These are phyloP conservation scores for Stereum hirsutum DNA, from an alignment of 1,284 basidiomycete species.

Conservation along the genomic window DNA sequence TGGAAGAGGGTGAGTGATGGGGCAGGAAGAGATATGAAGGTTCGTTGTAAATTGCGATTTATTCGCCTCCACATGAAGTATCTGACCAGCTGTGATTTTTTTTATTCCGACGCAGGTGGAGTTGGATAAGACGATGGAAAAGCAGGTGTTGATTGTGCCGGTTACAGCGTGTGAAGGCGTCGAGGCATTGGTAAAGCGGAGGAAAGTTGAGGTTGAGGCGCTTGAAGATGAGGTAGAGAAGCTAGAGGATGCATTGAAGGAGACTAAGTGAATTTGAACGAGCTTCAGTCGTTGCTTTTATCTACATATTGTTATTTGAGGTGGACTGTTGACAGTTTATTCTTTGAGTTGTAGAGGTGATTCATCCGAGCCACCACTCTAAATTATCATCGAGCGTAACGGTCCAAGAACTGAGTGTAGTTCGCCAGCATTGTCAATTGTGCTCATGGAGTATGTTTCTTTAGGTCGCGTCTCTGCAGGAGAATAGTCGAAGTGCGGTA, in stretches of 20 bases:
- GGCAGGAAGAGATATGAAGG: slow-evolving; percentile 64
- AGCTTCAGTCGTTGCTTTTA: too few species aligned
- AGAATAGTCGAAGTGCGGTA: too few species aligned
- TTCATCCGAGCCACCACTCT: too few species aligned
- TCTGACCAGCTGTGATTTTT: background rate
- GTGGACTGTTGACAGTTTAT: too few species aligned
- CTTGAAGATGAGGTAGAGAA: slow-evolving; percentile 28
- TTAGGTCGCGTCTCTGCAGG: too few species aligned
- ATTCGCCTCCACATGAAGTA: background rate
- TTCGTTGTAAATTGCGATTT: slow-evolving; percentile 20
- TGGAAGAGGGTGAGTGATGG: slow-evolving; percentile 64
- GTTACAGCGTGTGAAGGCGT: slow-evolving; percentile 28
- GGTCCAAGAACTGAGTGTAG: too few species aligned
- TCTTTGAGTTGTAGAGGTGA: too few species aligned
- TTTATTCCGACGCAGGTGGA: slow-evolving; percentile 25
- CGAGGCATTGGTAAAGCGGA: slow-evolving; percentile 26
- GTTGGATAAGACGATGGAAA: slow-evolving; percentile 36
- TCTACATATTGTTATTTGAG: too few species aligned
- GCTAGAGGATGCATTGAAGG: background rate
- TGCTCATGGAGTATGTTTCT: too few species aligned
- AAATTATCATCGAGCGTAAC: too few species aligned
- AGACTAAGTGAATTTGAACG: too few species aligned
- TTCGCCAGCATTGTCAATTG: too few species aligned
- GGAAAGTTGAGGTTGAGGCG: slow-evolving; percentile 34
- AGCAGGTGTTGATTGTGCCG: slow-evolving; percentile 28